Evolutionary conservation across 177 flowering plant species (phyloP).

Genomic region (Vitis hybrid): DNA sequence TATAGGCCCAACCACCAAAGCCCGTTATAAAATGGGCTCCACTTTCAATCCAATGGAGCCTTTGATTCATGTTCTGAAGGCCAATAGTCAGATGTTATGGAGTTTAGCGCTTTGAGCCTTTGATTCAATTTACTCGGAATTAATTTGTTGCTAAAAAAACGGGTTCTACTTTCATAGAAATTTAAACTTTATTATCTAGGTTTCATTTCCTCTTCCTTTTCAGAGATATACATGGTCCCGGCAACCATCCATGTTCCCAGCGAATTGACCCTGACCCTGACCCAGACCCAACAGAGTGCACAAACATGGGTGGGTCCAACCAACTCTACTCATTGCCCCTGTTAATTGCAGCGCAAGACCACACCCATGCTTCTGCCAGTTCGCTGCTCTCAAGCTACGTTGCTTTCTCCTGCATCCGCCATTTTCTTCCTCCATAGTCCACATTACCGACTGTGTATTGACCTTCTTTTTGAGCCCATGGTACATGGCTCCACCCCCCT

Average conservation of each 20-base stretch:
- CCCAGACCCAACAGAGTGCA: conserved; percentile 4
- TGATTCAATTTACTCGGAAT: too few relatives aligned
- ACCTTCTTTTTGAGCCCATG: conserved; percentile 2
- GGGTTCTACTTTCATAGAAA: too few relatives aligned
- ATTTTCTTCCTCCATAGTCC: not conserved
- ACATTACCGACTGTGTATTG: not conserved
- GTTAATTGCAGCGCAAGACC: not conserved
- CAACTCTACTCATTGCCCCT: not conserved
- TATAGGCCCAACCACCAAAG: too few relatives aligned
- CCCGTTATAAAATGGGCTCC: too few relatives aligned
- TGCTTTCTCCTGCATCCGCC: conserved; percentile 6
- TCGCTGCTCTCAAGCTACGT: not conserved
- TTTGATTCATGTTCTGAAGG: too few relatives aligned
- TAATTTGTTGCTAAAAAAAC: too few relatives aligned
- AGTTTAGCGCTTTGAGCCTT: too few relatives aligned
- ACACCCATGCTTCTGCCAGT: not conserved
- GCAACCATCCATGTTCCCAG: conserved; percentile 9
- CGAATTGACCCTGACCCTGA: conserved; percentile 2
- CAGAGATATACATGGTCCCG: too few relatives aligned
- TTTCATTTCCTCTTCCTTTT: too few relatives aligned
- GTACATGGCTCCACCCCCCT: not conserved
- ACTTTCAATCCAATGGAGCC: too few relatives aligned
- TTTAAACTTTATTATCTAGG: too few relatives aligned
- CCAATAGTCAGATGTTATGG: too few relatives aligned
- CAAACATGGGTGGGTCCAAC: conserved; percentile 18